These are phyloP conservation scores for Hymenoscyphus scutula DNA, from an alignment of 2,329 filamentous ascomycete genomes.

Conservation along the genomic window DNA sequence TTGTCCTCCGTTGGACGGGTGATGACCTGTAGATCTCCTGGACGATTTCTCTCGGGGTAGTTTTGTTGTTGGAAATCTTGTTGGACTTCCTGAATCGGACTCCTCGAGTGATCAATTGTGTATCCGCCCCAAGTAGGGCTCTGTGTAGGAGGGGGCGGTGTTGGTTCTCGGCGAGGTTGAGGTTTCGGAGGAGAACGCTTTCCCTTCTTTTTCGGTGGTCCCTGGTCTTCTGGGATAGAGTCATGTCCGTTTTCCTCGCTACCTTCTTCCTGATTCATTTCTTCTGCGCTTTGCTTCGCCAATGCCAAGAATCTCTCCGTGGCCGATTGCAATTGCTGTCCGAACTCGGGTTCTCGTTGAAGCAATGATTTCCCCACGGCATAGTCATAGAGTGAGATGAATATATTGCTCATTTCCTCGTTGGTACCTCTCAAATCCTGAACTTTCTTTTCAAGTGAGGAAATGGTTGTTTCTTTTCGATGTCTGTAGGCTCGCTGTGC, in stretches of 20 bases:
- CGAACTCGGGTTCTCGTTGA: slow-evolving; percentile 54
- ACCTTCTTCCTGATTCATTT: slow-evolving; percentile 33
- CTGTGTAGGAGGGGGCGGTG: slow-evolving; percentile 7
- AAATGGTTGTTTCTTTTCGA: slow-evolving; percentile 80
- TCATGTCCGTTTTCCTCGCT: slow-evolving; percentile 22
- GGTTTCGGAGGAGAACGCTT: slow-evolving; percentile 13
- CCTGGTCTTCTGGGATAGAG: not conserved
- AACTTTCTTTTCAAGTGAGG: slow-evolving; percentile 68
- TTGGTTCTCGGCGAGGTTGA: slow-evolving; percentile 11
- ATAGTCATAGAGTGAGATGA: slow-evolving; percentile 64
- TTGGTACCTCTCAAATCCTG: slow-evolving; percentile 66
- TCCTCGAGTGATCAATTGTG: slow-evolving; percentile 27
- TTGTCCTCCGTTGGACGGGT: slow-evolving; percentile 52
- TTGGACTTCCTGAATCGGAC: slow-evolving; percentile 21
- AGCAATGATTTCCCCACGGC: slow-evolving; percentile 57
- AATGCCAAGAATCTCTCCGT: slow-evolving; percentile 58
- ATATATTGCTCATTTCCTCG: slow-evolving; percentile 70
- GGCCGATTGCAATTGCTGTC: slow-evolving; percentile 53
- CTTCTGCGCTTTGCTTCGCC: slow-evolving; percentile 46
- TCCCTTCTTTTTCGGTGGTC: slow-evolving; percentile 16
- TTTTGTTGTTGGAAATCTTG: slow-evolving; percentile 17
- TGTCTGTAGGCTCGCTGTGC: slow-evolving; percentile 83
- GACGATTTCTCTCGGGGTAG: slow-evolving; percentile 15
- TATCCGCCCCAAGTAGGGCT: slow-evolving; percentile 25
- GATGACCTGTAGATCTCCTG: slow-evolving; percentile 46